phyloP scores from a whole-genome alignment of 192 early-diverging fungal genomes.

The Coemansia sp. region DNA sequence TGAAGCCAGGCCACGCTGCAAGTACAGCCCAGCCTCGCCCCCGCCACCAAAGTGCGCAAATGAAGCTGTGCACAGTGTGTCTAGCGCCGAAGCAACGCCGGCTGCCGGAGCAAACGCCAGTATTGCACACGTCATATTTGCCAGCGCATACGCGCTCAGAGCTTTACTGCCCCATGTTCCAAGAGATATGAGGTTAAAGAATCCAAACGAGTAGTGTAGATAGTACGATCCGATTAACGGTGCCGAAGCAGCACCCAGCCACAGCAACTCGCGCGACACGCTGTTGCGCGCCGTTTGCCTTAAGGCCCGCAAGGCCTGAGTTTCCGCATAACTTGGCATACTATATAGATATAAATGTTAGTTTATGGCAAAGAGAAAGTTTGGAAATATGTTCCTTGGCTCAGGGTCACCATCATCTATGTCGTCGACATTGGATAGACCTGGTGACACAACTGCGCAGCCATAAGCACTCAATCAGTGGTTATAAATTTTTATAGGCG shows the following conservation, averaged over 20 bases:
- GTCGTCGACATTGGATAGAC: background rate
- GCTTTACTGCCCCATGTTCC: slow-evolving; percentile 65
- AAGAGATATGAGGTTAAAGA: slow-evolving; percentile 65
- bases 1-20: slow-evolving; percentile 82
- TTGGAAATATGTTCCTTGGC: background rate
- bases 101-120: slow-evolving; percentile 73
- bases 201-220: slow-evolving; percentile 68
- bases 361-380: background rate
- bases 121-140: slow-evolving; percentile 72
- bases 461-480: background rate
- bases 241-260: slow-evolving; percentile 35
- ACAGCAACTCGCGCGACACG: slow-evolving; percentile 24
- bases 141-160: slow-evolving; percentile 68
- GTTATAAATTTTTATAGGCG: background rate
- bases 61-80: slow-evolving; percentile 74
- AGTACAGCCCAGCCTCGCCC: slow-evolving; percentile 66
- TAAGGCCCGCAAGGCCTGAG: slow-evolving; percentile 17
- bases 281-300: background rate
- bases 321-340: slow-evolving; percentile 12
- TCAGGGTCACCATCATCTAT: too few relatives aligned
- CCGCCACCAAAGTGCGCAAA: slow-evolving; percentile 66
- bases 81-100: slow-evolving; percentile 73
- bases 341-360: background rate
- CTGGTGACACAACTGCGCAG: background rate
- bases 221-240: slow-evolving; percentile 67